A percentile compares a stretch with the other conserved stretches of the same genome.
Evolutionary conservation across 495 filamentous ascomycete genomes (phyloP).

Genomic region (Talaromyces proteolyticus): DNA sequence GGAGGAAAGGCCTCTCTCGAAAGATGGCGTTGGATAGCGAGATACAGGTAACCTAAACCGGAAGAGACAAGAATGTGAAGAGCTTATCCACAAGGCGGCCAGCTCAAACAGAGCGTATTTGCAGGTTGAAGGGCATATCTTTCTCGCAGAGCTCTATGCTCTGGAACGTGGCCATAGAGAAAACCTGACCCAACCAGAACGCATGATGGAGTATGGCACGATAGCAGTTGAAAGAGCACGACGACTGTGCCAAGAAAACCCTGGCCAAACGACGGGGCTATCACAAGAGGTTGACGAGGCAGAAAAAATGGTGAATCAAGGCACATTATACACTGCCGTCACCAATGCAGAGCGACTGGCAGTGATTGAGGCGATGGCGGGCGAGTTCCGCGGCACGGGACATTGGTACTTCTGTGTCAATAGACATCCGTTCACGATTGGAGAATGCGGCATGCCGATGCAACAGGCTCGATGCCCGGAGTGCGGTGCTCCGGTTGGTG

Average conservation of each 20-base stretch:
- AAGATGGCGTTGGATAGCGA: background rate
- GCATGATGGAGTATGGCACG: constrained; percentile 2
- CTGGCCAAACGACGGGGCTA: constrained; percentile 20
- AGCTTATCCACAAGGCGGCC: constrained; percentile 9
- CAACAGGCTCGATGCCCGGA: constrained; percentile 57
- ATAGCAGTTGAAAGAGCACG: constrained; percentile 17
- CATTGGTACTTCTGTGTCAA: constrained; percentile 68
- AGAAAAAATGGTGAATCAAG: constrained; percentile 23
- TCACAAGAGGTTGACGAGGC: constrained; percentile 19
- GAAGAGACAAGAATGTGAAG: constrained; percentile 24
- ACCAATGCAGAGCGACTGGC: constrained; percentile 40
- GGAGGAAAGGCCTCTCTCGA: constrained; percentile 4
- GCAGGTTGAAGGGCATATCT: constrained; percentile 25
- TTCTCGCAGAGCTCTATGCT: constrained; percentile 27
- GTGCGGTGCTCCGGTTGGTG: constrained; percentile 57
- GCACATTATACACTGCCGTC: constrained; percentile 36
- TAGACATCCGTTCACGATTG: constrained; percentile 66
- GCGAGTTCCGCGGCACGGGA: constrained; percentile 46
- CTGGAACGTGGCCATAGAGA: constrained; percentile 19
- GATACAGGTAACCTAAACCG: constrained; percentile 32
- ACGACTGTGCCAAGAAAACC: constrained; percentile 16
- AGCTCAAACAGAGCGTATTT: constrained; percentile 9
- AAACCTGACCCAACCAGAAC: background rate
- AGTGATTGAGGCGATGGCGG: constrained; percentile 45
- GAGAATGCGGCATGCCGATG: constrained; percentile 70